Evolutionary conservation across 1,139 yeast genomes (phyloP), one percentile per base, ranked within the genome.

Genomic region (Tardiomyces depauwii): DNA sequence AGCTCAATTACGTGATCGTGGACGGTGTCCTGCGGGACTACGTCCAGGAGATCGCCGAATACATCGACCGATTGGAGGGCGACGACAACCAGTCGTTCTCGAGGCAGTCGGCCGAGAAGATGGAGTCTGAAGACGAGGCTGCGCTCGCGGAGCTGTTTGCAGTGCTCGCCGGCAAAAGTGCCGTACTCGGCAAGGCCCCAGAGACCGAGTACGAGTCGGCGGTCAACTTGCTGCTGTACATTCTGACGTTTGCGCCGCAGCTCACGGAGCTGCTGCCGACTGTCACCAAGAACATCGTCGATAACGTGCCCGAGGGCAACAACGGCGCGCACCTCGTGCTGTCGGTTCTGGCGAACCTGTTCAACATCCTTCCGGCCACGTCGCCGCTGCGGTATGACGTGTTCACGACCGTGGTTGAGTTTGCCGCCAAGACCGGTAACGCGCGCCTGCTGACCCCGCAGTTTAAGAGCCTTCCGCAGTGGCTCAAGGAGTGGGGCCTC

Each of bases 181-280:
- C 49, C 21, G 56, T 60, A 21, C 58, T 68, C 27, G 50, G 60
- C 44, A 51, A 55, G 47, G 64, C 67, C 14, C 61, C 66, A 13
- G 70, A 64, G 45, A 54, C 57, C 49, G 72, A 70, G 44, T 66
- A 67, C 48, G 74, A 70, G 56, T 53, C 71, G 10, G 65, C 66
- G 18, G 67, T 64, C 56, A 70, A 68, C 55, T 57, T 70, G 43
- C 57, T 67, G 27, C 51, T 70, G 43, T 64, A 65, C 53, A 62
- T 66, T 44, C 53, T 70, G 45, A 56, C 67, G 16, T 56, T 60
- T 38, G 60, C 70, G 30, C 55, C 66, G 19, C 59, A 64, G 41
- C 58, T 65, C 48, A 57, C 56, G 16, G 62, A 58, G 39, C 55
- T 63, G 40, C 53, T 65, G 39, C 62, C 66, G 13, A 55, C 55